phyloP scores from a whole-genome alignment of 2,329 filamentous ascomycete genomes.

The Fusarium incarnatum region DNA sequence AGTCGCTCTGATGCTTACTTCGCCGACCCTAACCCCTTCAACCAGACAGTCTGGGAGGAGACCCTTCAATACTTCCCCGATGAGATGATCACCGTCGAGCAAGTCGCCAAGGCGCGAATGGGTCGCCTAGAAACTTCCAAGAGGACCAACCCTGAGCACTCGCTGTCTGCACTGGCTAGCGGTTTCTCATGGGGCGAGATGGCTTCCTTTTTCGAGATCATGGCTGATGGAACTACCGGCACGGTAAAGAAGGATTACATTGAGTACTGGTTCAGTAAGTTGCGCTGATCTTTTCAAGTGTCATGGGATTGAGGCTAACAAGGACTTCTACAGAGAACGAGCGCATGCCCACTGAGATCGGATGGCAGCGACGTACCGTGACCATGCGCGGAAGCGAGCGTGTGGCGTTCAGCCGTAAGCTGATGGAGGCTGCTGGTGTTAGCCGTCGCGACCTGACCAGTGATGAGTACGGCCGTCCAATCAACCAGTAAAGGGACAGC shows the following conservation, averaged over 20 bases:
- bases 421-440: conserved; percentile 11
- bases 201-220: conserved; percentile 22
- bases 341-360: conserved; percentile 7
- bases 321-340: not conserved
- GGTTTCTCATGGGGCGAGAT: conserved; percentile 20
- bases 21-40: conserved; percentile 9
- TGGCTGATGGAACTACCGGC: conserved; percentile 16
- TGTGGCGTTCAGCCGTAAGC: not conserved
- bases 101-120: conserved; percentile 13
- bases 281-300: rapidly evolving
- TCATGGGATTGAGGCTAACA: not conserved
- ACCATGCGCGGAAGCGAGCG: conserved; percentile 2
- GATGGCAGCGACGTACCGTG: conserved; percentile 6
- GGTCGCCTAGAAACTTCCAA: not conserved
- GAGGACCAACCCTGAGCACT: conserved; percentile 5
- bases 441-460: not conserved
- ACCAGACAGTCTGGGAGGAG: conserved; percentile 6
- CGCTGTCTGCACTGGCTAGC: not conserved
- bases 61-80: not conserved
- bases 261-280: conserved; percentile 19
- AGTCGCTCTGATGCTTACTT: conserved; percentile 16
- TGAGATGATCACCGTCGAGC: conserved; percentile 7
- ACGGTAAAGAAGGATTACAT: conserved; percentile 19
- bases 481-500: rapidly evolving
- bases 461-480: not conserved